A percentile compares a stretch with the other conserved stretches of the same genome.
These are phyloP conservation scores for Xylaria polymorpha DNA, from an alignment of 2,329 filamentous ascomycete genomes.

Conservation along the genomic window DNA sequence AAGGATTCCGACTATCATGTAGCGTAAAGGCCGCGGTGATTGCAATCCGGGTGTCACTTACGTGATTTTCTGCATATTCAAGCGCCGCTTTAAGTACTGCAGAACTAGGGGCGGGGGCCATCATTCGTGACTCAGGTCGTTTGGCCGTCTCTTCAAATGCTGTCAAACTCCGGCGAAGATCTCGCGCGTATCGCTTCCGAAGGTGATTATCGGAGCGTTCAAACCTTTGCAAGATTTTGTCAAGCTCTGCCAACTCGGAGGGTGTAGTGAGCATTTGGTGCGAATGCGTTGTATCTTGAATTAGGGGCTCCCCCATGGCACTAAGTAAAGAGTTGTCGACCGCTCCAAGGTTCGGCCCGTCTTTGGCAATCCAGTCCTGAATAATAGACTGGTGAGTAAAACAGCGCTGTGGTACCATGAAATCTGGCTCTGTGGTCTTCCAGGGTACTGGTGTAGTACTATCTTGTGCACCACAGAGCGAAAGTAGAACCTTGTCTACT, in stretches of 20 bases:
- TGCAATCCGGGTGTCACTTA: not conserved
- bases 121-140: not conserved
- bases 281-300: not conserved
- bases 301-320: not conserved
- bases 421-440: not conserved
- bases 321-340: not conserved
- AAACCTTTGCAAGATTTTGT: constrained; percentile 49
- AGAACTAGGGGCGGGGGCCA: not conserved
- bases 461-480: not conserved
- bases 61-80: not conserved
- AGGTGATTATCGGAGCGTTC: constrained; percentile 48
- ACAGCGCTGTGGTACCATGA: not conserved
- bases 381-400: constrained; percentile 2
- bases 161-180: constrained; percentile 41
- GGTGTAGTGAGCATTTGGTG: not conserved
- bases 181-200: constrained; percentile 53
- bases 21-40: constrained; percentile 32
- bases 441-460: not conserved
- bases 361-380: constrained; percentile 13
- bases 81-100: constrained; percentile 7
- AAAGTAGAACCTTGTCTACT: constrained; percentile 17
- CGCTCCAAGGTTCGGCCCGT: not conserved
- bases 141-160: constrained; percentile 25
- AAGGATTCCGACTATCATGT: constrained; percentile 46
- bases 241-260: constrained; percentile 43